Evolutionary conservation across 1,284 basidiomycete species (phyloP).

Genomic region (Sporisorium sorghi): DNA sequence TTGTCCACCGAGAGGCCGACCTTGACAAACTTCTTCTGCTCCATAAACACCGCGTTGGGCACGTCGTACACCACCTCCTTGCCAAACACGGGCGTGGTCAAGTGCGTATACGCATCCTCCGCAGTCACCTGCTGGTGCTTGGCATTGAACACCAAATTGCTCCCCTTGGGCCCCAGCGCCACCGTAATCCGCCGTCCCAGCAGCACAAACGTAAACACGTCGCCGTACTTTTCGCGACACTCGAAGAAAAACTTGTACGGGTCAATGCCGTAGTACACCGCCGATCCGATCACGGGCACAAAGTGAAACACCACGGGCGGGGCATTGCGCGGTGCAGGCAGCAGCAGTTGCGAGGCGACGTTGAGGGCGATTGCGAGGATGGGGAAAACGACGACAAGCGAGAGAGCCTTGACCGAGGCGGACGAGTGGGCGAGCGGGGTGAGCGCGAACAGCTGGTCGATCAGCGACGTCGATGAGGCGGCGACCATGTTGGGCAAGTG

Average conservation of each 20-base stretch:
- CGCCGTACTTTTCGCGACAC: constrained; percentile 80
- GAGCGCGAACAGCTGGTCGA: constrained; percentile 35
- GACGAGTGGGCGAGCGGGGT: constrained; percentile 38
- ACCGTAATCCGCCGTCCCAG: constrained; percentile 91
- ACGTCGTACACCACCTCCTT: constrained; percentile 98
- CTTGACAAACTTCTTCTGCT: constrained; percentile 92
- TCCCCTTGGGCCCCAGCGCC: constrained; percentile 89
- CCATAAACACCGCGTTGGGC: constrained; percentile 97
- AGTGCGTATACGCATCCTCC: constrained; percentile 88
- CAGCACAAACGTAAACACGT: constrained; percentile 84
- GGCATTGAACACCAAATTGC: constrained; percentile 93
- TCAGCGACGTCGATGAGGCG: constrained; percentile 17
- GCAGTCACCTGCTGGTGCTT: constrained; percentile 92
- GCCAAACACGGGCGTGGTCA: constrained; percentile 77
- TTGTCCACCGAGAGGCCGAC: constrained; percentile 92
- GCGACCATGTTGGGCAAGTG: constrained; percentile 19
- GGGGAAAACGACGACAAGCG: constrained; percentile 28
- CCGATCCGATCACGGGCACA: constrained; percentile 81
- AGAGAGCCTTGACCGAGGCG: constrained; percentile 17
- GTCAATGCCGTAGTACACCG: constrained; percentile 80
- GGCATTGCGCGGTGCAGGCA: constrained; percentile 62
- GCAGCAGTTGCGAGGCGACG: constrained; percentile 71
- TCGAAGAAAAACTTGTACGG: constrained; percentile 81
- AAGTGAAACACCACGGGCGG: constrained; percentile 84
- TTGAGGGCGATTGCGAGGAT: constrained; percentile 73